Evolutionary conservation across 1,139 yeast genomes (phyloP), one percentile per base, ranked within the genome.

Genomic region (Blastobotrys proliferans): DNA sequence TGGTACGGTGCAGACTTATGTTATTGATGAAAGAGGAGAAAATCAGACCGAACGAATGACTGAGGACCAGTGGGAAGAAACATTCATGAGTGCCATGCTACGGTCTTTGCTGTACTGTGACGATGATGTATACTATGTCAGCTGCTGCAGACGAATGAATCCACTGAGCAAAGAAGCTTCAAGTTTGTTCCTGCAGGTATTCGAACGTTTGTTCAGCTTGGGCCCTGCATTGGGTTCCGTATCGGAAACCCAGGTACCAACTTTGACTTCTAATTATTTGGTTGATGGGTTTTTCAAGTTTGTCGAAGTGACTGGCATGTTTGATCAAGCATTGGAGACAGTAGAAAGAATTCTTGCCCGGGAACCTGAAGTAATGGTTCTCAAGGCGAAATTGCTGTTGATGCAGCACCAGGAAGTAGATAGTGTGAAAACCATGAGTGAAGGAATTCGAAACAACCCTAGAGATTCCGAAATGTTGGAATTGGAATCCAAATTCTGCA

Each of bases 1-100:
- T 0, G 92, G 92, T 66, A 86, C 94, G 39, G 79, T 81, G 9
- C 94, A 86, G 58, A 81, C 94, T 1, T 83, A 77, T 59, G 74
- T 81, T 18, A 69, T 85, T 42, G 77, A 76, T 49, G 67, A 69
- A 6, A 63, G 67, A 32, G 81, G 81, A 18, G 77, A 75, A 41
- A 69, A 67, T 49, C 43, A 62, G 49, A 56, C 54, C 16, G 47
- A 45, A 21, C 36, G 36, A 16, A 65, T 69, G 11, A 60, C 64
- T 13, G 70, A 68, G 1, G 58, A 61, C 24, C 47, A 76, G 27
- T 90, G 97, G 97, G 70, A 72, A 26, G 97, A 92, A 60, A 77
- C 94, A 0, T 85, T 79, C 61, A 80, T 87, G 40, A 79, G 87
- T 49, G 76, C 84, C 2, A 70, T 88, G 53, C 76, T 87, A 35